phyloP scores from a whole-genome alignment of 2,329 filamentous ascomycete genomes.

The Trichothecium roseum region DNA sequence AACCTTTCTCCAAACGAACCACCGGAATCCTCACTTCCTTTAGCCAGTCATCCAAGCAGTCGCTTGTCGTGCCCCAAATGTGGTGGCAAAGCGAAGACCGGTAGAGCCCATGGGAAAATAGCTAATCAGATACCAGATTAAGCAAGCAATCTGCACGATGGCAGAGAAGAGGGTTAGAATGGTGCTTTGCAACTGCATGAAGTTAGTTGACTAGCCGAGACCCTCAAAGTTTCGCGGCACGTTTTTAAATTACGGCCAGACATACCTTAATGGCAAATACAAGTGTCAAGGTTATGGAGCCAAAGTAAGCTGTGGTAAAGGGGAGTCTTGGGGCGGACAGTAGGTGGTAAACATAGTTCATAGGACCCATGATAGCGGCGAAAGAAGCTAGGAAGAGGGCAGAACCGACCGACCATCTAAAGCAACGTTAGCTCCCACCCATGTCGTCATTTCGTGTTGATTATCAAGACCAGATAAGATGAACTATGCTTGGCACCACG shows the following conservation, averaged over 20 bases:
- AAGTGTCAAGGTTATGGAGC: slow-evolving; percentile 78
- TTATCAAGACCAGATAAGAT: background rate
- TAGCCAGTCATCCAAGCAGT: slow-evolving; percentile 79
- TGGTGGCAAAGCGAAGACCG: slow-evolving; percentile 75
- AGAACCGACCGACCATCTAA: slow-evolving; percentile 91
- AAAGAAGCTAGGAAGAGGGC: slow-evolving; percentile 84
- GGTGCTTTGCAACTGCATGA: slow-evolving; percentile 63
- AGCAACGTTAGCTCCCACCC: slow-evolving; percentile 14
- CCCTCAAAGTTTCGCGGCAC: background rate
- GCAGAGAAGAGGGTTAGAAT: slow-evolving; percentile 78
- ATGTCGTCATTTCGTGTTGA: slow-evolving; percentile 1
- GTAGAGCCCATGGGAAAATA: slow-evolving; percentile 97
- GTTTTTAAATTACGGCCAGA: slow-evolving; percentile 15
- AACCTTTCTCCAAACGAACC: too few species aligned
- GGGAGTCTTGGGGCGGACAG: slow-evolving; percentile 76
- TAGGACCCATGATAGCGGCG: slow-evolving; percentile 87
- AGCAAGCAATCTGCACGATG: slow-evolving; percentile 70
- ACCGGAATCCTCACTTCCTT: background rate
- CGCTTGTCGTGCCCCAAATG: slow-evolving; percentile 75
- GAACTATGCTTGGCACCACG: slow-evolving; percentile 3
- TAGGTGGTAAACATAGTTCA: slow-evolving; percentile 74
- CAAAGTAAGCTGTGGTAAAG: slow-evolving; percentile 92
- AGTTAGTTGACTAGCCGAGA: slow-evolving; percentile 9
- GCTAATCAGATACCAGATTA: slow-evolving; percentile 90
- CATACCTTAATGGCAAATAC: slow-evolving; percentile 89